Conservation (phyloP, 225 moss, liverwort and hornwort species). For the Climacium dendroides region DNA sequence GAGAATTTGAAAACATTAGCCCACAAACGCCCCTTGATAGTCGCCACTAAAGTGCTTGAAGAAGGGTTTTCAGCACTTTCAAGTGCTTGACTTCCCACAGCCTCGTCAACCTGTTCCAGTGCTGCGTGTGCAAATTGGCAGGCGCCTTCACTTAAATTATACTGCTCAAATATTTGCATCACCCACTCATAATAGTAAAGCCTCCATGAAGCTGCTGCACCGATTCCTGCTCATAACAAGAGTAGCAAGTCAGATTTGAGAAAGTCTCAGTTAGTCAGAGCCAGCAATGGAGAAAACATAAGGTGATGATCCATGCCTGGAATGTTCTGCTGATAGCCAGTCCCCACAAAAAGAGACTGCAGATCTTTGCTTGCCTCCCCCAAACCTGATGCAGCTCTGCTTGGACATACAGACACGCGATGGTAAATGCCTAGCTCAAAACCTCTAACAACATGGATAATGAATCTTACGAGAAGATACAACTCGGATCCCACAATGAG, state of each 20-base stretch:
- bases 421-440: not conserved
- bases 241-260: not conserved
- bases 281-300: not conserved
- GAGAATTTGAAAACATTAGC: conserved; percentile 97
- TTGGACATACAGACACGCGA: not conserved
- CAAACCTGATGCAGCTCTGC: conserved; percentile 77
- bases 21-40: conserved; percentile 91
- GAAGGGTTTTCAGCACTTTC: conserved; percentile 28
- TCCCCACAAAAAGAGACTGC: conserved; percentile 71
- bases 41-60: conserved; percentile 25
- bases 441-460: not conserved
- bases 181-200: conserved; percentile 98
- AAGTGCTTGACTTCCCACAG: conserved; percentile 40
- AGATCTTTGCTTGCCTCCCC: conserved; percentile 85
- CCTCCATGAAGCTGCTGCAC: conserved; percentile 79
- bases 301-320: conserved; percentile 17
- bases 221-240: conserved; percentile 15
- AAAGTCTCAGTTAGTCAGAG: not conserved
- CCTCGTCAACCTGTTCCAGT: conserved; percentile 91
- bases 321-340: conserved; percentile 63
- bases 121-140: conserved; percentile 98
- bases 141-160: conserved; percentile 90
- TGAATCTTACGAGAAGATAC: not conserved
- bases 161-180: conserved; percentile 99
- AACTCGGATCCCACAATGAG: not conserved